Percentiles rank a stretch among this genome's conserved stretches.
Evolutionary conservation across 441 rosid species (phyloP).

Genomic region (Syzygium syzygioides): DNA sequence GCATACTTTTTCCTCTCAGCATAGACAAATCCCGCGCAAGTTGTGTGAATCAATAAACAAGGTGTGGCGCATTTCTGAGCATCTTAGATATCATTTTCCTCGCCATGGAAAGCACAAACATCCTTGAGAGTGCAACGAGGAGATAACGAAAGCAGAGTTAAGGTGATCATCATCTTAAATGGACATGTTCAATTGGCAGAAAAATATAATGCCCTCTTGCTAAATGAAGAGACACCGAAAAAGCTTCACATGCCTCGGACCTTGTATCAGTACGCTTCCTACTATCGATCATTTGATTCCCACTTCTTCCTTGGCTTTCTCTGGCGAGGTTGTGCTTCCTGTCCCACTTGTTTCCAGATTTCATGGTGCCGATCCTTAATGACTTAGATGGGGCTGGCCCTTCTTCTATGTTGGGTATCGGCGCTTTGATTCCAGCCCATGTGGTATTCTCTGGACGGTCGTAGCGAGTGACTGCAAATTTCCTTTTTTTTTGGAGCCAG

Average conservation of each 20-base stretch:
- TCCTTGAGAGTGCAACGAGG: background rate
- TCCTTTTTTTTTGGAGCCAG: background rate
- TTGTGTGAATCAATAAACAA: background rate
- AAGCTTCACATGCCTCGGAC: background rate
- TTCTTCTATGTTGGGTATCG: too few species aligned
- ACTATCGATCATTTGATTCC: too few species aligned
- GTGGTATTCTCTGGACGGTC: background rate
- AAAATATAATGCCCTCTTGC: background rate
- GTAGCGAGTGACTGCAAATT: background rate
- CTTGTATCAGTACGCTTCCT: background rate
- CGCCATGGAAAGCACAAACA: constrained; percentile 2
- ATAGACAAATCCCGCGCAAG: background rate
- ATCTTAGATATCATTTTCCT: background rate
- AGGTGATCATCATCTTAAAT: background rate
- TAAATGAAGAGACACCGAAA: background rate
- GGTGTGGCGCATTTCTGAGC: background rate
- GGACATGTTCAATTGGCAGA: background rate
- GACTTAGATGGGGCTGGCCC: too few species aligned
- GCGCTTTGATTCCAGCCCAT: too few species aligned
- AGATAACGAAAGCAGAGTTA: background rate
- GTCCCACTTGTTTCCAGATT: too few species aligned
- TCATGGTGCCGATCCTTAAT: too few species aligned
- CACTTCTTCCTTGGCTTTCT: too few species aligned
- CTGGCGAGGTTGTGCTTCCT: too few species aligned
- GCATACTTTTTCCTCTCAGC: background rate